Base-by-base conservation (phyloP, 2,329 filamentous ascomycete genomes). In the Lachnellula hyalina region DNA sequence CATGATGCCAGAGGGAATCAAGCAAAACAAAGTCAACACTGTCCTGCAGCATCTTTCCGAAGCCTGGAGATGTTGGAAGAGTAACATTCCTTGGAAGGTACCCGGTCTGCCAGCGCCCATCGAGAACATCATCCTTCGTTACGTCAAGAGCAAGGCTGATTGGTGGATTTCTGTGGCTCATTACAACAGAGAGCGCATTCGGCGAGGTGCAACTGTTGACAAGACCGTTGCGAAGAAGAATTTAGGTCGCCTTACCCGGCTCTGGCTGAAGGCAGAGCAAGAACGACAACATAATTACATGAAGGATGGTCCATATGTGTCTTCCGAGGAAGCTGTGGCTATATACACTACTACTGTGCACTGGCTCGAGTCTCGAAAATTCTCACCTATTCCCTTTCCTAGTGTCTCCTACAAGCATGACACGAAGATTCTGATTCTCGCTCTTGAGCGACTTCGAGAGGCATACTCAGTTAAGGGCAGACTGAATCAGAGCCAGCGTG, bases 221-320 rank as follows among this genome's bases (percentile, higher is more conserved):
- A 99, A 99, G 78, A 99, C 94, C 3, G 95, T 99, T 25, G 94
- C 94, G 4, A 99, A 99, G 83, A 99, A 99, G 82, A 99, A 99
- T 63, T 80, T 99, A 59, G 94, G 94, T 56, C 89, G 94, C 64
- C 77, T 99, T 62, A 99, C 94, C 15, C 85, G 94, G 70, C 77
- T 99, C 35, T 99, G 94, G 94, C 80, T 99, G 57, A 99, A 99
- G 78, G 89, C 94, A 21, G 94, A 99, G 75, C 94, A 99, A 74
- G 94, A 99, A 73, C 82, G 95, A 56, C 94, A 99, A 71, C 94
- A 99, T 77, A 99, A 99, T 70, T 96, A 99, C 74, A 91, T 97
- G 85, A 99, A 99, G 75, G 95, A 99, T 66, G 94, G 94, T 3
- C 94, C 94, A 1, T 99, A 99, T 61, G 93, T 99, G 36, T 97